Evolutionary conservation across 345 rosid genomes (phyloP).

Genomic region (Rubroshorea leprosula): DNA sequence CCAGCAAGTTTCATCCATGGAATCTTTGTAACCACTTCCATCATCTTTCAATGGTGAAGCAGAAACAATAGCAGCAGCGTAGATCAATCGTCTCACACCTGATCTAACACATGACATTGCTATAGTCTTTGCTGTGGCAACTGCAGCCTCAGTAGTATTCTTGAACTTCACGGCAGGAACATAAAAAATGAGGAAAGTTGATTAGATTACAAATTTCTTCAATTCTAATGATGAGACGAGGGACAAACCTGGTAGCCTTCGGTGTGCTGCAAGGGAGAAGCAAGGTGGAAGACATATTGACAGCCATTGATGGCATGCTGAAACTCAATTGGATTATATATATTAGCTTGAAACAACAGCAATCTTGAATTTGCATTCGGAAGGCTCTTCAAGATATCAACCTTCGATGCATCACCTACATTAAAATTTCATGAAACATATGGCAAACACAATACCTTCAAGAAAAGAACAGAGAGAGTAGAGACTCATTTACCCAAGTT

Average conservation of each 20-base stretch:
- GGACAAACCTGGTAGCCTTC: slow-evolving; percentile 5
- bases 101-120: slow-evolving; percentile 21
- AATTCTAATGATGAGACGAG: not conserved
- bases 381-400: slow-evolving; percentile 24
- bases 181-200: not conserved
- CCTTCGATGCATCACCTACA: slow-evolving; percentile 22
- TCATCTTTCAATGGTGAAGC: slow-evolving; percentile 25
- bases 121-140: slow-evolving; percentile 20
- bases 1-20: slow-evolving; percentile 38
- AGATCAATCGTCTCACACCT: slow-evolving; percentile 24
- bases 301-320: slow-evolving; percentile 27
- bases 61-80: slow-evolving; percentile 23
- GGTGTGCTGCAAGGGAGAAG: slow-evolving; percentile 16
- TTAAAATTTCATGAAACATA: not conserved
- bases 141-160: slow-evolving; percentile 12
- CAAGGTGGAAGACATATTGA: slow-evolving; percentile 27
- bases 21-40: slow-evolving; percentile 18
- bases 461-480: not conserved
- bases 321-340: slow-evolving; percentile 17
- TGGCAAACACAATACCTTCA: not conserved
- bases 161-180: slow-evolving; percentile 19
- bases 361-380: slow-evolving; percentile 21
- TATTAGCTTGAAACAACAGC: slow-evolving; percentile 27
- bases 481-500: slow-evolving; percentile 20
- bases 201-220: not conserved